Percentiles rank a stretch among this genome's conserved stretches.
These are phyloP conservation scores for Corrigiola litoralis DNA, from an alignment of 179 eudicot genomes.

Conservation along the genomic window DNA sequence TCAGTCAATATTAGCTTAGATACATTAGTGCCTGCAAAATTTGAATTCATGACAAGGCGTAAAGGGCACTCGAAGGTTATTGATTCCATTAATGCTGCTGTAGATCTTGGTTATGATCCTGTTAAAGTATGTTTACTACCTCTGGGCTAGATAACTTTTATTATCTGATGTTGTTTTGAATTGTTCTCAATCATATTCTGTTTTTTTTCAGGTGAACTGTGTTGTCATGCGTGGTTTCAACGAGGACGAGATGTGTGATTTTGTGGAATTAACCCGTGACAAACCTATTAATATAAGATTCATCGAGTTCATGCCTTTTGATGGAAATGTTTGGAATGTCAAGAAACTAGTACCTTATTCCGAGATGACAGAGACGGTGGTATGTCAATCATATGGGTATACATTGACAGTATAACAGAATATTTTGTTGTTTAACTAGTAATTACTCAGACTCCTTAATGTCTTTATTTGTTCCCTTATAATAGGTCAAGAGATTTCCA, in stretches of 20 bases:
- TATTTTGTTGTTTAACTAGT: neutral
- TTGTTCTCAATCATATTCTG: neutral
- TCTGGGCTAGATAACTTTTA: neutral
- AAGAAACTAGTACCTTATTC: conserved; percentile 86
- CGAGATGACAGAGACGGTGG: conserved; percentile 81
- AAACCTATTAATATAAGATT: conserved; percentile 82
- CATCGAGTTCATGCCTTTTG: conserved; percentile 98
- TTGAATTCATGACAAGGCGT: conserved; percentile 81
- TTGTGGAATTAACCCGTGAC: conserved; percentile 81
- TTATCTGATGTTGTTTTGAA: neutral
- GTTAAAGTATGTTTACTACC: conserved; percentile 59
- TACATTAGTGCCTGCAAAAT: conserved; percentile 75
- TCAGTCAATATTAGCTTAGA: conserved; percentile 83
- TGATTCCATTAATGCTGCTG: conserved; percentile 70
- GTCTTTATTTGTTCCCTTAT: neutral
- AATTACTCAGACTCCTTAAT: neutral
- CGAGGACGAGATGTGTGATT: conserved; percentile 93
- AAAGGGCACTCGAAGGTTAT: conserved; percentile 85
- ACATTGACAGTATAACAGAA: neutral
- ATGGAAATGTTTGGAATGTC: conserved; percentile 96
- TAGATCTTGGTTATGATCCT: conserved; percentile 73
- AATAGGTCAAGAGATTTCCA: conserved; percentile 56
- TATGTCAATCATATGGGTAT: conserved; percentile 28
- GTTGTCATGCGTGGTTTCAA: conserved; percentile 98
- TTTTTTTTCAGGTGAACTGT: conserved; percentile 65